A percentile compares a stretch with the other conserved stretches of the same genome.
Conservation (phyloP, 2,329 filamentous ascomycete genomes). For the Aspergillus calidoustus region DNA sequence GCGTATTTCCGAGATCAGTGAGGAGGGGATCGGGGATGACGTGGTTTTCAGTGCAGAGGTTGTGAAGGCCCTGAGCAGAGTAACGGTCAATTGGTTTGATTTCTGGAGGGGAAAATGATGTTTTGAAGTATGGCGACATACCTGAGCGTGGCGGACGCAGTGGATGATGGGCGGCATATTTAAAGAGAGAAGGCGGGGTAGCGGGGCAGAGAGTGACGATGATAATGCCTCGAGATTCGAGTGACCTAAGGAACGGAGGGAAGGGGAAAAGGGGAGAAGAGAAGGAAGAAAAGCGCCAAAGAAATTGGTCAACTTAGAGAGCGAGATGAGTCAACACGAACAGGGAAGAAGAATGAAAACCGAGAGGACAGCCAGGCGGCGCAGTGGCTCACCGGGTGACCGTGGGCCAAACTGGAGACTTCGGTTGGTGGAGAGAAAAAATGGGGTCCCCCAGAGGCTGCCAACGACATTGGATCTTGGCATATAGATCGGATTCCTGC, state of each 20-base stretch:
- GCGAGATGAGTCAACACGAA: conserved; percentile 18
- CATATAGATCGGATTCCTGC: background rate
- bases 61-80: conserved; percentile 73
- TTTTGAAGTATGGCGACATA: conserved; percentile 25
- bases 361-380: background rate
- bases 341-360: conserved; percentile 1
- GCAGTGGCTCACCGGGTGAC: conserved; percentile 2
- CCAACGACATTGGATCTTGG: conserved; percentile 5
- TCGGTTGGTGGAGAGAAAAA: conserved; percentile 19
- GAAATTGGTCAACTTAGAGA: background rate
- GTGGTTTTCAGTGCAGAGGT: conserved; percentile 72
- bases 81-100: background rate
- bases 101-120: background rate
- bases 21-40: conserved; percentile 75
- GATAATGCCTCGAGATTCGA: background rate
- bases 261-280: background rate
- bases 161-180: conserved; percentile 50
- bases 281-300: conserved; percentile 11
- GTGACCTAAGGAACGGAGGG: background rate
- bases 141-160: conserved; percentile 53
- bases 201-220: conserved; percentile 21
- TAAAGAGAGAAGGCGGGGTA: conserved; percentile 28
- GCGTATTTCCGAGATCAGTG: conserved; percentile 73
- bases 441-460: conserved; percentile 2
- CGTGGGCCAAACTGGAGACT: conserved; percentile 21